phyloP scores from a whole-genome alignment of 1,139 yeast genomes.

The Lodderomyces orthopsilosis region DNA sequence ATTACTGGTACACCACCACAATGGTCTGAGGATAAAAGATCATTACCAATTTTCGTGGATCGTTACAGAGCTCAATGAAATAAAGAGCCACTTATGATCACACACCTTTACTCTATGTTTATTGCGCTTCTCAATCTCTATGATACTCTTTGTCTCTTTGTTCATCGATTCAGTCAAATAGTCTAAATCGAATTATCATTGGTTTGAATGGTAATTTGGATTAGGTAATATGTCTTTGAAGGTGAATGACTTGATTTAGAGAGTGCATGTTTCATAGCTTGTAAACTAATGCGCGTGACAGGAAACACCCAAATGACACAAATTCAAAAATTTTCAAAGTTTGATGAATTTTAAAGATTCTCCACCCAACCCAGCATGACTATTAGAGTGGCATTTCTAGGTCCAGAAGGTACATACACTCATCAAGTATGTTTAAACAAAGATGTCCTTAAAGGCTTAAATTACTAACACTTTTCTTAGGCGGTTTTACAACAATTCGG shows the following conservation, averaged over 20 bases:
- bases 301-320: neutral
- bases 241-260: too few species aligned
- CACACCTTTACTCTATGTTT: slow-evolving; percentile 18
- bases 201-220: slow-evolving; percentile 1
- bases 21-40: neutral
- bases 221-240: neutral
- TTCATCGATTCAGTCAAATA: neutral
- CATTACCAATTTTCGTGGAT: slow-evolving; percentile 25
- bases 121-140: neutral
- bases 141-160: neutral
- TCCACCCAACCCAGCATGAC: slow-evolving; percentile 11
- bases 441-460: neutral
- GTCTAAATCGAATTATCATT: slow-evolving; percentile 4
- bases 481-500: slow-evolving; percentile 80
- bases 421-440: slow-evolving; percentile 59
- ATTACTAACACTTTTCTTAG: slow-evolving; percentile 26
- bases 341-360: neutral
- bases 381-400: slow-evolving; percentile 64
- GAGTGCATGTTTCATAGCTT: too few species aligned
- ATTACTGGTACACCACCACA: slow-evolving; percentile 3
- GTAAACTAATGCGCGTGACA: neutral
- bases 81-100: slow-evolving; percentile 64
- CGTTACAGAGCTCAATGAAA: slow-evolving; percentile 53
- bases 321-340: neutral
- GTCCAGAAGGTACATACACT: slow-evolving; percentile 90